Evolutionary conservation across 345 rosid genomes (phyloP).

Genomic region (Populus tremula): DNA sequence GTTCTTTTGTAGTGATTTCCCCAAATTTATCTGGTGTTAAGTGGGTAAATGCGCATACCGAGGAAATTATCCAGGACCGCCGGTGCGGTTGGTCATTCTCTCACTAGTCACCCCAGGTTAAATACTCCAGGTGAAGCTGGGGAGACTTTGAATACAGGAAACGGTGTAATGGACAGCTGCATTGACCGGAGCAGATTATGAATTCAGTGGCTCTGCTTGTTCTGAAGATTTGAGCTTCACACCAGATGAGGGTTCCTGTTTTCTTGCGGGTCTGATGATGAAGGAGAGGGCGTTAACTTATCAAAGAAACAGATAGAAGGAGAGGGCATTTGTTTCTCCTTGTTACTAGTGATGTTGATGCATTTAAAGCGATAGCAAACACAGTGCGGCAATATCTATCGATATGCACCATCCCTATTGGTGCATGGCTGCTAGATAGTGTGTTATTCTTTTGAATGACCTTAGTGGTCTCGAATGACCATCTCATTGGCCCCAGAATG

Average conservation of each 20-base stretch:
- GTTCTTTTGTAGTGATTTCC: no score
- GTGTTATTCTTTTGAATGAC: no score
- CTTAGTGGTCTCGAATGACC: no score
- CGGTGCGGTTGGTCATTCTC: no score
- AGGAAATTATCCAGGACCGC: no score
- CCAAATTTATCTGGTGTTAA: no score
- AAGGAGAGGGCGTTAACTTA: not conserved
- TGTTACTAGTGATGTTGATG: not conserved
- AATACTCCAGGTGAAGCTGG: not conserved
- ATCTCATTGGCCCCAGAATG: no score
- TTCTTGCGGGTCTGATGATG: slow-evolving; percentile 17
- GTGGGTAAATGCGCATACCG: no score
- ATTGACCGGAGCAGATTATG: not conserved
- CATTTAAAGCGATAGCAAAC: no score
- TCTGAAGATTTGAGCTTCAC: not conserved
- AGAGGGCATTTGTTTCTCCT: not conserved
- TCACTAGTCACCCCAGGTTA: no score
- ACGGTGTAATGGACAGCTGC: no score
- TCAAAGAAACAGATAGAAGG: slow-evolving; percentile 50
- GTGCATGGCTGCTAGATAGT: not conserved
- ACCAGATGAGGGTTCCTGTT: slow-evolving; percentile 8
- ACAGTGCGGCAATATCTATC: not conserved
- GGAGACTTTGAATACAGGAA: slow-evolving; percentile 5
- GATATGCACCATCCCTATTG: not conserved
- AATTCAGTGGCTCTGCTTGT: not conserved